Evolutionary conservation across 768 basidiomycete genomes (phyloP).

Genomic region (Mycena sanguinolenta): DNA sequence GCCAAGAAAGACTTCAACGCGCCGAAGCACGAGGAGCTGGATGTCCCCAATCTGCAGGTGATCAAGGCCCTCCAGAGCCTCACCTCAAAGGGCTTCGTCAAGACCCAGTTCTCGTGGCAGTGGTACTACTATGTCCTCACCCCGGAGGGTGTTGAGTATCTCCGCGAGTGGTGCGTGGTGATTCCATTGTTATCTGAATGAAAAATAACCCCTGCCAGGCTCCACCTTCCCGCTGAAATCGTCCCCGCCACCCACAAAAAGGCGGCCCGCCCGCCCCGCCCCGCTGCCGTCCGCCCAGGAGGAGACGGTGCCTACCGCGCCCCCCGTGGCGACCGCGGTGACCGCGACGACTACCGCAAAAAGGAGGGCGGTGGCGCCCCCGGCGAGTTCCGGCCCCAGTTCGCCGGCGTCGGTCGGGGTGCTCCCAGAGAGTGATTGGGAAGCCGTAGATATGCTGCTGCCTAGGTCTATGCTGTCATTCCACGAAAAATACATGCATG

Average conservation of each 20-base stretch:
- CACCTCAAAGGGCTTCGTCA: constrained; percentile 87
- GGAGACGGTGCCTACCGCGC: constrained; percentile 89
- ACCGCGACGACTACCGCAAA: constrained; percentile 93
- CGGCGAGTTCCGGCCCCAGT: constrained; percentile 91
- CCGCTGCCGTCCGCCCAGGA: constrained; percentile 79
- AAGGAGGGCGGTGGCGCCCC: constrained; percentile 87
- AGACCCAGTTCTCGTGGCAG: constrained; percentile 99
- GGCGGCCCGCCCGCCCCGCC: constrained; percentile 88
- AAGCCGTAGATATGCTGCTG: constrained; percentile 28
- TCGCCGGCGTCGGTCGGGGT: constrained; percentile 91
- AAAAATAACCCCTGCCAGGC: constrained; percentile 61
- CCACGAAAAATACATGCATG: too few relatives aligned
- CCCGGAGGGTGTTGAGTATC: constrained; percentile 96
- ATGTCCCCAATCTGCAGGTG: constrained; percentile 77
- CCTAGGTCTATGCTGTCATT: constrained; percentile 30
- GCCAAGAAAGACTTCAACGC: constrained; percentile 99
- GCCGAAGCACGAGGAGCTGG: constrained; percentile 93
- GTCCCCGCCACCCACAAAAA: constrained; percentile 99
- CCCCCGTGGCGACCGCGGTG: constrained; percentile 87
- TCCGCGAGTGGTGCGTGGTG: constrained; percentile 83
- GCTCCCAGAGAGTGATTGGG: constrained; percentile 75
- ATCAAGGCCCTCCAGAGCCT: constrained; percentile 81
- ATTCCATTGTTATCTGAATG: not conserved
- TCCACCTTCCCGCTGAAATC: constrained; percentile 95
- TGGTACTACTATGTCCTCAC: constrained; percentile 99